Base-by-base conservation (phyloP, 371 early-diverging fungal species). In the Mucor piriformis region DNA sequence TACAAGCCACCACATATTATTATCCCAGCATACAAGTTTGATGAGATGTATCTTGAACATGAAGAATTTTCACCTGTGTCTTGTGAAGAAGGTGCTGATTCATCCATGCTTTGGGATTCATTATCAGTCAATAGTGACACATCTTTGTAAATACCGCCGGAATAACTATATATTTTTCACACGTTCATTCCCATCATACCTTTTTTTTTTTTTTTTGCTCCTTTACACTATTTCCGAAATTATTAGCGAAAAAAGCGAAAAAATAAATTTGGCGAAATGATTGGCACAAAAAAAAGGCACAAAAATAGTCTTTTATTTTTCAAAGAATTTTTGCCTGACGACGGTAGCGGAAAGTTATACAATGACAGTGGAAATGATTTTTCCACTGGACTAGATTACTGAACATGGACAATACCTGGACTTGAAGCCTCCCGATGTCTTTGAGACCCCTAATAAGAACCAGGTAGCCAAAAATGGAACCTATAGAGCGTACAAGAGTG, bases 61-160 rank as follows among this genome's bases (percentile, higher is more conserved):
- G 34, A 50, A 8, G 40, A 51, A n/a, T 62, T 62, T n/a, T 67
- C 67, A 20, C 55, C 67, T 11, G 62, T 62, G 67, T 67, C 67
- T 15, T 57, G 46, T 33, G 57, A 66, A 38, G 46, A 46, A 23
- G 46, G 24, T 12, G n/a, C n/a, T 15, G 29, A 29, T 13, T 27
- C 33, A 23, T 35, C 58, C 10, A 40, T 54, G 18, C 34, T 57
- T 23, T 57, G 40, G 50, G 49, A 49, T 40, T 35, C 57, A 29
- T 24, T 49, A 15, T 32, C 50, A 24, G 11, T 23, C 25, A 7
- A 20, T 24, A 46, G 46, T 24, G 7, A 21, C 46, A 46, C 46
- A 25, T 23, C 51, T 20, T 23, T 50, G 50, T 50, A 34, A 46
- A 46, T 44, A 46, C 13, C 29, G 20, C 18, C 42, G 42, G 42